Evolutionary conservation across 2,329 filamentous ascomycete genomes (phyloP).

Genomic region (Cordyceps farinosa): DNA sequence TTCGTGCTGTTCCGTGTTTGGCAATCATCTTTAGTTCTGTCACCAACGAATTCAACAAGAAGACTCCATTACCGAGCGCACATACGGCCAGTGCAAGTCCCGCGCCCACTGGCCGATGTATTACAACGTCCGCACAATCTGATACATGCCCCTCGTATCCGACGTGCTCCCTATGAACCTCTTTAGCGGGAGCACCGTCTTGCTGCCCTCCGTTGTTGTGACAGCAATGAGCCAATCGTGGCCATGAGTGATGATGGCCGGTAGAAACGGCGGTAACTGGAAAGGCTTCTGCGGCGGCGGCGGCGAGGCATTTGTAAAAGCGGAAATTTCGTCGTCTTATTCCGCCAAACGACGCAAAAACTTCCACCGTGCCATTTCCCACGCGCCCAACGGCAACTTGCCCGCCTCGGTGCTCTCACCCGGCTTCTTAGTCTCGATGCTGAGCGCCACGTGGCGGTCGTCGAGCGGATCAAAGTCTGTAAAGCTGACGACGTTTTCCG

Average conservation of each 20-base stretch:
- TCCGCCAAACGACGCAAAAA: neutral
- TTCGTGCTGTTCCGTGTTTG: too few species aligned
- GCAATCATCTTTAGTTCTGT: too few species aligned
- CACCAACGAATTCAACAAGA: too few species aligned
- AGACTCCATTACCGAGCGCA: neutral
- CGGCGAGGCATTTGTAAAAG: neutral
- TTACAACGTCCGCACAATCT: neutral
- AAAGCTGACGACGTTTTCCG: neutral
- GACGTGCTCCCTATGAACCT: neutral
- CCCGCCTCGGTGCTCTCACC: neutral
- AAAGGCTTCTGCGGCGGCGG: neutral
- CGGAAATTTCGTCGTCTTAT: too few species aligned
- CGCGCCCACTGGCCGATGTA: neutral
- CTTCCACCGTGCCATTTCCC: neutral
- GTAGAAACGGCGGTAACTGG: neutral
- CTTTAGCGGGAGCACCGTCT: neutral
- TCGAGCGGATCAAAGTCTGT: neutral
- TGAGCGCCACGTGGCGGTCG: neutral
- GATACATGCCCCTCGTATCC: neutral
- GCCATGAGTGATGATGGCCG: neutral
- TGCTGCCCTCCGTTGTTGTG: neutral
- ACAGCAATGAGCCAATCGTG: neutral
- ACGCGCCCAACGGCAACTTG: neutral
- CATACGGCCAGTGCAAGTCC: neutral
- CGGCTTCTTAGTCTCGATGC: neutral